These are phyloP conservation scores for Vachellia pachyceras DNA, from an alignment of 306 rosid genomes.

Conservation along the genomic window DNA sequence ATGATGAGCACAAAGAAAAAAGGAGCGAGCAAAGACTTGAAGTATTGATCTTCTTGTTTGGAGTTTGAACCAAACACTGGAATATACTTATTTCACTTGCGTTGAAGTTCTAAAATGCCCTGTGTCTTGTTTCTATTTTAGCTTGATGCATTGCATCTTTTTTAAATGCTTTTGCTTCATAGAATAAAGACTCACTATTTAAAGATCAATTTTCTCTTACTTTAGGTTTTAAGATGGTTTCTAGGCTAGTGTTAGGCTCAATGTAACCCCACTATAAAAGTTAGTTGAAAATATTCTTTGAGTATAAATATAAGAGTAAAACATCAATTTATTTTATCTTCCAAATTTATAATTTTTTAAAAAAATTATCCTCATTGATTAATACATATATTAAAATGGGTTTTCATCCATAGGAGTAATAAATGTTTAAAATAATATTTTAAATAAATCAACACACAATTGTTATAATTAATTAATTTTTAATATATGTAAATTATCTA, in stretches of 20 bases:
- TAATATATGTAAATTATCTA: too few species aligned
- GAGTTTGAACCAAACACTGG: slow-evolving; percentile 15
- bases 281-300: too few species aligned
- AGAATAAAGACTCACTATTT: neutral
- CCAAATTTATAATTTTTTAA: too few species aligned
- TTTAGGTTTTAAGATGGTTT: neutral
- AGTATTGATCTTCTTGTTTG: slow-evolving; percentile 32
- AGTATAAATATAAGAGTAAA: too few species aligned
- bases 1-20: slow-evolving; percentile 18
- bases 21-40: slow-evolving; percentile 33
- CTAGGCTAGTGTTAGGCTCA: neutral
- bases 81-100: slow-evolving; percentile 42
- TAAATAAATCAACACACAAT: too few species aligned
- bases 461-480: too few species aligned
- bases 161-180: neutral
- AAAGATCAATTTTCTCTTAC: neutral
- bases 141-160: slow-evolving; percentile 25
- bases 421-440: too few species aligned
- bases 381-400: too few species aligned
- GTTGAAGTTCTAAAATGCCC: slow-evolving; percentile 30
- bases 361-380: too few species aligned
- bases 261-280: too few species aligned
- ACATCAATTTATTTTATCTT: too few species aligned
- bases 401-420: too few species aligned
- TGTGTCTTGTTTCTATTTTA: neutral